Conservation (phyloP, 768 basidiomycete genomes). For the Neoboletus magnificus region DNA sequence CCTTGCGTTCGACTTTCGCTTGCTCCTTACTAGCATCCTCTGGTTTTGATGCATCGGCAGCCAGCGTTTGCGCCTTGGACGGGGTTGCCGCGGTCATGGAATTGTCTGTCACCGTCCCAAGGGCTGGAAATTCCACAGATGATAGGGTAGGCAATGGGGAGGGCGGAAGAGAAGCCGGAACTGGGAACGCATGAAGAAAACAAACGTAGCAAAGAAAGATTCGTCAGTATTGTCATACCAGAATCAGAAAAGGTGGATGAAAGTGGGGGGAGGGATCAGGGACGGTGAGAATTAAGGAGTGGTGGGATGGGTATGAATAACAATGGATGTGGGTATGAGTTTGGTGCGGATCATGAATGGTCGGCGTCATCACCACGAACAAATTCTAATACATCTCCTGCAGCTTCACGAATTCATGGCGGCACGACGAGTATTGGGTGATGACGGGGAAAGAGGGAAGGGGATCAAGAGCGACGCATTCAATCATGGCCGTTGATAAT, state of each 20-base stretch:
- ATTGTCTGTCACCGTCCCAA: conserved; percentile 30
- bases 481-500: conserved; percentile 66
- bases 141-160: conserved; percentile 52
- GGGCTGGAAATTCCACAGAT: conserved; percentile 73
- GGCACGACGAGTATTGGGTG: conserved; percentile 21
- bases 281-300: conserved; percentile 14
- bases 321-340: conserved; percentile 2
- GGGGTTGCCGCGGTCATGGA: conserved; percentile 2
- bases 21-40: conserved; percentile 41
- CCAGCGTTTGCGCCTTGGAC: conserved; percentile 23
- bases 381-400: conserved; percentile 21
- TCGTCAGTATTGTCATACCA: conserved; percentile 44
- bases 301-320: conserved; percentile 6
- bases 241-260: conserved; percentile 40
- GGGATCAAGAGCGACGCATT: conserved; percentile 29
- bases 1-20: conserved; percentile 60
- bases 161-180: conserved; percentile 36
- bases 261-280: conserved; percentile 39
- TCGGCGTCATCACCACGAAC: conserved; percentile 23
- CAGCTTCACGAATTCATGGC: conserved; percentile 28
- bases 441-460: conserved; percentile 22
- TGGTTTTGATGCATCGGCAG: conserved; percentile 24
- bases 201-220: conserved; percentile 21
- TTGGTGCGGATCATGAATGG: conserved; percentile 13
- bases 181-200: conserved; percentile 25